These are phyloP conservation scores for Suhomyces tanzawaensis DNA, from an alignment of 805 yeast species.

Conservation along the genomic window DNA sequence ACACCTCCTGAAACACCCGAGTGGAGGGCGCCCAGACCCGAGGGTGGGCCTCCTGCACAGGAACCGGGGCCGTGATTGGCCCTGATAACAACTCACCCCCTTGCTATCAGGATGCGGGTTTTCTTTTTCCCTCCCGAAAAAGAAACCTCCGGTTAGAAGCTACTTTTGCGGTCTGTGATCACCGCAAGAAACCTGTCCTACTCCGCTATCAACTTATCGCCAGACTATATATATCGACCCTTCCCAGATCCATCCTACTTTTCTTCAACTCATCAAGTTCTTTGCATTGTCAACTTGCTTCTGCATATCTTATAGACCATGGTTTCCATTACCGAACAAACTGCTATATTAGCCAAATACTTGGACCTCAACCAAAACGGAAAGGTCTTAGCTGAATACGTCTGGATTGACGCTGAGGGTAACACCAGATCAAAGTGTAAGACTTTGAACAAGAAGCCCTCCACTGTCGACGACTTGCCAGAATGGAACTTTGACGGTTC, in stretches of 20 bases:
- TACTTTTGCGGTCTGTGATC: neutral
- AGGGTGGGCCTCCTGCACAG: no score
- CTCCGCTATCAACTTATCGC: neutral
- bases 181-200: neutral
- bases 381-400: constrained; percentile 87
- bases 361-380: constrained; percentile 82
- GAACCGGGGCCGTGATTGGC: constrained; percentile 1
- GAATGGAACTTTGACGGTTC: constrained; percentile 99
- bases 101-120: neutral
- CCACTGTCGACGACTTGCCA: constrained; percentile 81
- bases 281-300: neutral
- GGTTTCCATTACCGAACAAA: constrained; percentile 57
- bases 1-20: no score
- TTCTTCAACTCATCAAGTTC: neutral
- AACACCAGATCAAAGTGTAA: constrained; percentile 91
- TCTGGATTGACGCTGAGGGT: constrained; percentile 96
- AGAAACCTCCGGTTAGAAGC: no score
- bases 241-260: neutral
- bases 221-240: neutral
- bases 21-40: no score
- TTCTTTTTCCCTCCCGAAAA: no score
- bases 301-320: constrained; percentile 12
- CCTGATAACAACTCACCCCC: neutral
- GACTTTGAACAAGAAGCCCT: constrained; percentile 69
- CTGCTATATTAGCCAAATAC: constrained; percentile 80